phyloP scores from a whole-genome alignment of 169 alveolate species.

The Plasmodium malariae region DNA sequence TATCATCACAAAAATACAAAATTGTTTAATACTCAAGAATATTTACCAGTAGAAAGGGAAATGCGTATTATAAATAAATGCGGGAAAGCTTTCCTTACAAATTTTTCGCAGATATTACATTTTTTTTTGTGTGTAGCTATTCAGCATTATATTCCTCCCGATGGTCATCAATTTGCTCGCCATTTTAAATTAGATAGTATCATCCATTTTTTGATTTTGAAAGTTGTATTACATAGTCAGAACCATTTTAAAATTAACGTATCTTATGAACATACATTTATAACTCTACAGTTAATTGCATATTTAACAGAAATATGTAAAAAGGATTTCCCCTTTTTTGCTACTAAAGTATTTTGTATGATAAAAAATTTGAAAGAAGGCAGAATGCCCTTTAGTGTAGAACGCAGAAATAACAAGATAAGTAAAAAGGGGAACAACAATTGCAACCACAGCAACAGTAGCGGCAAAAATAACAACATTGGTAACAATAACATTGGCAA shows the following conservation, averaged over 20 bases:
- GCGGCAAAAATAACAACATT: too few relatives aligned
- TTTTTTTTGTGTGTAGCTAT: too few relatives aligned
- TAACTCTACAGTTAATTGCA: not conserved
- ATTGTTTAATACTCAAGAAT: not conserved
- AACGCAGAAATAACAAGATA: not conserved
- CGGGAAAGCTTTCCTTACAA: not conserved
- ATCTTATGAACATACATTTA: too few relatives aligned
- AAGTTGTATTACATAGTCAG: too few relatives aligned
- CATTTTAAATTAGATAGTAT: too few relatives aligned
- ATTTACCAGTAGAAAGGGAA: not conserved
- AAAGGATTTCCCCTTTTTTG: not conserved
- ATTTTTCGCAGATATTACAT: too few relatives aligned
- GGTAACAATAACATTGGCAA: too few relatives aligned
- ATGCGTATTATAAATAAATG: conserved; percentile 11
- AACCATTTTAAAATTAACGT: too few relatives aligned
- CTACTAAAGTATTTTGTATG: not conserved
- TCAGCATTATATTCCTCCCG: too few relatives aligned
- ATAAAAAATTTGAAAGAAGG: not conserved
- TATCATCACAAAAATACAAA: not conserved
- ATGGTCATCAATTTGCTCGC: too few relatives aligned
- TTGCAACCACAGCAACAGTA: not conserved
- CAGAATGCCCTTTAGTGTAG: not conserved
- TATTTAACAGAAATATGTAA: not conserved
- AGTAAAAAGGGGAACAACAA: not conserved
- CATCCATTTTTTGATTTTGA: too few relatives aligned